Percentiles rank a stretch among this genome's conserved stretches.
These are phyloP conservation scores for Casuarina cunninghamiana DNA, from an alignment of 306 rosid species.

Conservation along the genomic window DNA sequence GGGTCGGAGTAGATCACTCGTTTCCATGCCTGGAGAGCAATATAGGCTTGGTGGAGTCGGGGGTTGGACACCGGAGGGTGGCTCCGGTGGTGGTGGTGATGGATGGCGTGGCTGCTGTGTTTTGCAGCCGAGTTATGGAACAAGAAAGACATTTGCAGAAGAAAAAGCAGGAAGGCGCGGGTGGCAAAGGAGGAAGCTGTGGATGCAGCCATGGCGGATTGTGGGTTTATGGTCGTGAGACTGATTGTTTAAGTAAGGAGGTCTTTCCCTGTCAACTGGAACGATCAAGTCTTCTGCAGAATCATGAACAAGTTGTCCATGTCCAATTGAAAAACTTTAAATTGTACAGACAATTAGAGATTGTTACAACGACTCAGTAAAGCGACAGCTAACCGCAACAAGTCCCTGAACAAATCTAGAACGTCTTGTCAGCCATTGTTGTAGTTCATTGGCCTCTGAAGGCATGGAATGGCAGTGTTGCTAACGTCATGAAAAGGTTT, in stretches of 20 bases:
- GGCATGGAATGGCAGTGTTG: background rate
- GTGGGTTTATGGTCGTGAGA: constrained; percentile 28
- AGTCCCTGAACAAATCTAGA: constrained; percentile 23
- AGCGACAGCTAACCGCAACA: constrained; percentile 74
- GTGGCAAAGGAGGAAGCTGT: constrained; percentile 31
- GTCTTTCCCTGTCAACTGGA: constrained; percentile 30
- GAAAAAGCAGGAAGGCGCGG: constrained; percentile 32
- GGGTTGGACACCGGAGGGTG: constrained; percentile 40
- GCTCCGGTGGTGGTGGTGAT: constrained; percentile 29
- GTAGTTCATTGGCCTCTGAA: background rate
- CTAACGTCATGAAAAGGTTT: background rate
- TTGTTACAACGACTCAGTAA: constrained; percentile 43
- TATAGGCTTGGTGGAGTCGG: constrained; percentile 63
- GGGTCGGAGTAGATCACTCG: constrained; percentile 81
- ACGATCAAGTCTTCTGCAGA: constrained; percentile 41
- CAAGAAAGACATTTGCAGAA: constrained; percentile 44
- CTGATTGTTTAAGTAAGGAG: constrained; percentile 37
- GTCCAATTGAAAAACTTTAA: constrained; percentile 34
- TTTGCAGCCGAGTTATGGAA: constrained; percentile 53
- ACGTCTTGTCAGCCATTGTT: background rate
- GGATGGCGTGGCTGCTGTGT: constrained; percentile 26
- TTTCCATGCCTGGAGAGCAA: constrained; percentile 91
- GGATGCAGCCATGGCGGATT: constrained; percentile 52
- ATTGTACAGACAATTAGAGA: constrained; percentile 35
- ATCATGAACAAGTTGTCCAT: constrained; percentile 45